A percentile compares a stretch with the other conserved stretches of the same genome.
Conservation (phyloP, 1,284 basidiomycete genomes). For the Ustilago vetiveriae region DNA sequence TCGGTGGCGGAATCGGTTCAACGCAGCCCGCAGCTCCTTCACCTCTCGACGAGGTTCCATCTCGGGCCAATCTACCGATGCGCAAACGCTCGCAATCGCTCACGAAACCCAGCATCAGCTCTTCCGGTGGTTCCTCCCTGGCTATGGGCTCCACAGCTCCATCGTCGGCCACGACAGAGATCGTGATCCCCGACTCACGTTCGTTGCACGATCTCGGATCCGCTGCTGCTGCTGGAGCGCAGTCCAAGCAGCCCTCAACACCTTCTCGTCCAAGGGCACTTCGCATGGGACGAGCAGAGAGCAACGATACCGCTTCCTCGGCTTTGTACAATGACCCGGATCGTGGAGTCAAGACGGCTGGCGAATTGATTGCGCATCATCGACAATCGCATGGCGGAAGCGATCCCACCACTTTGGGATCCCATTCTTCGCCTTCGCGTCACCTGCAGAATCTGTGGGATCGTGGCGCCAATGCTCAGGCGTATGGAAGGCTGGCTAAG, state of each 20-base stretch:
- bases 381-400: conserved; percentile 48
- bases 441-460: conserved; percentile 35
- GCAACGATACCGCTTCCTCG: conserved; percentile 1
- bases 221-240: neutral
- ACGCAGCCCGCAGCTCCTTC: conserved; percentile 13
- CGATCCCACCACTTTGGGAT: conserved; percentile 37
- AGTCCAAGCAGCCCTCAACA: neutral
- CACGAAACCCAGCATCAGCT: conserved; percentile 15
- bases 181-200: conserved; percentile 23
- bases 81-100: conserved; percentile 37
- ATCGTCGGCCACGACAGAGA: neutral
- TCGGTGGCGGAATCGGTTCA: conserved; percentile 36
- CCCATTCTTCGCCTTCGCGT: conserved; percentile 9
- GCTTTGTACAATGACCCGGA: conserved; percentile 1
- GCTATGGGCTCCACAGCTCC: neutral
- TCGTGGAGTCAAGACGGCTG: neutral
- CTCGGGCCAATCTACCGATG: conserved; percentile 13
- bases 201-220: conserved; percentile 16
- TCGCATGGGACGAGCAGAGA: conserved; percentile 22
- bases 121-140: neutral
- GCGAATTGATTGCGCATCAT: conserved; percentile 32
- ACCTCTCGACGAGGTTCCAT: conserved; percentile 3
- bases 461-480: conserved; percentile 19
- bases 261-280: neutral
- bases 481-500: conserved; percentile 19